A percentile compares a stretch with the other conserved stretches of the same genome.
Conservation (phyloP, 2,329 filamentous ascomycete genomes). For the Fusarium sp. region DNA sequence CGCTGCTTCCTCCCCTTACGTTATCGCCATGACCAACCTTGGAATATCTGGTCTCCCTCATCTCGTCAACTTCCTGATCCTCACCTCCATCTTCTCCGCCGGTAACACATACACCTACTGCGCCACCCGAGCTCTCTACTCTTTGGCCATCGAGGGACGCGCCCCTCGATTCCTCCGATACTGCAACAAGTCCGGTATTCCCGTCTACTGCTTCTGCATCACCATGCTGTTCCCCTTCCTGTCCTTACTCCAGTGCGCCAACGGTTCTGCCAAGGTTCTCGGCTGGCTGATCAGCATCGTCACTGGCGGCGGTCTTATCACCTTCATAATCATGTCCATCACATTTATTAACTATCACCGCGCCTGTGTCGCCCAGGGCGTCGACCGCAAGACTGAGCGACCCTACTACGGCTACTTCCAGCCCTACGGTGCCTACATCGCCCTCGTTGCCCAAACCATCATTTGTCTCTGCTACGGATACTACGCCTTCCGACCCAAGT, state of each 20-base stretch:
- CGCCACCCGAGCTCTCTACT: slow-evolving; percentile 57
- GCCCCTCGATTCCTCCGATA: slow-evolving; percentile 61
- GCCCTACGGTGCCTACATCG: slow-evolving; percentile 53
- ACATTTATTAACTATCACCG: slow-evolving; percentile 58
- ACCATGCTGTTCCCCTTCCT: slow-evolving; percentile 61
- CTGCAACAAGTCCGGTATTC: slow-evolving; percentile 67
- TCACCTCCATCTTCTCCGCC: slow-evolving; percentile 47
- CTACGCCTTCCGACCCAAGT: slow-evolving; percentile 54
- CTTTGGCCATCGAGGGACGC: slow-evolving; percentile 57
- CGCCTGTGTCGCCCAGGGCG: slow-evolving; percentile 60
- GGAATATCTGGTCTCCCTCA: slow-evolving; percentile 60
- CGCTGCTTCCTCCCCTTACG: slow-evolving; percentile 58
- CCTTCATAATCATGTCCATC: slow-evolving; percentile 62
- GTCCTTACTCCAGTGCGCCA: slow-evolving; percentile 59
- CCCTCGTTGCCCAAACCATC: slow-evolving; percentile 49
- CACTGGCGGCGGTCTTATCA: slow-evolving; percentile 65
- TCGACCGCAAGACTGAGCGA: slow-evolving; percentile 59
- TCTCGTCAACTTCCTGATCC: slow-evolving; percentile 62
- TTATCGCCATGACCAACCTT: slow-evolving; percentile 57
- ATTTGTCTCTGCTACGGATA: slow-evolving; percentile 63
- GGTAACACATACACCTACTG: slow-evolving; percentile 53
- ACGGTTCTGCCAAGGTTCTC: slow-evolving; percentile 57
- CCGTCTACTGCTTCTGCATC: slow-evolving; percentile 62
- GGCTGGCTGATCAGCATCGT: slow-evolving; percentile 63
- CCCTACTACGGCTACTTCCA: slow-evolving; percentile 61